Conservation (phyloP, 2,329 filamentous ascomycete species). For the Penicillium sp. region DNA sequence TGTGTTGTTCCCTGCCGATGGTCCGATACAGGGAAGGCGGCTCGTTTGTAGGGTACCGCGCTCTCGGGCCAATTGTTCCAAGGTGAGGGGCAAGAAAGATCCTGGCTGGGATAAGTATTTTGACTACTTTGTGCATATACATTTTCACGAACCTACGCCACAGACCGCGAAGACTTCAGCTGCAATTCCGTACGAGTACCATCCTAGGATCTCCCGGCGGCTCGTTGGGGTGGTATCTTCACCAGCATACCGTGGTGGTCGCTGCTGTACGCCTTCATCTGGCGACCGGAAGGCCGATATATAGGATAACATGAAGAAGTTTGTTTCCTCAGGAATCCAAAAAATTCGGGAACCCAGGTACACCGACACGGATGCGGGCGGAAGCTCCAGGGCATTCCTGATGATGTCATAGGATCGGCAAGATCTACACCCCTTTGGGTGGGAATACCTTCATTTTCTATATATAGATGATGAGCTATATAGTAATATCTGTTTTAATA, state of each 20-base stretch:
- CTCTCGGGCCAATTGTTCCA: conserved; percentile 87
- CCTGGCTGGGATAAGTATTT: conserved; percentile 47
- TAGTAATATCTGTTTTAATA: too few species aligned
- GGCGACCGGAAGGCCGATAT: conserved; percentile 18
- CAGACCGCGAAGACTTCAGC: conserved; percentile 93
- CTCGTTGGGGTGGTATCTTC: conserved; percentile 85
- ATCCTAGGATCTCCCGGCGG: conserved; percentile 75
- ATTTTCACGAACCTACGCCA: conserved; percentile 56
- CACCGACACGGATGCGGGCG: conserved; percentile 9
- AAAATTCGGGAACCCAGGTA: not conserved
- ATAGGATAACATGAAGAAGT: conserved; percentile 18
- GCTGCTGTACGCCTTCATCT: conserved; percentile 22
- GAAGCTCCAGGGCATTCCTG: not conserved
- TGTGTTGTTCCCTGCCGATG: conserved; percentile 26
- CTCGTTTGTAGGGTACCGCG: conserved; percentile 71
- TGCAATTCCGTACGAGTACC: conserved; percentile 93
- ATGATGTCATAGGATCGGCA: conserved; percentile 9
- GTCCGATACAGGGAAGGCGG: conserved; percentile 31
- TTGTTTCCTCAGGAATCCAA: not conserved
- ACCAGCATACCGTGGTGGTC: conserved; percentile 63
- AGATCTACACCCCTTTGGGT: not conserved
- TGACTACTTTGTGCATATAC: not conserved
- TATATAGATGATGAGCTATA: too few species aligned
- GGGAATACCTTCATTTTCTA: not conserved
- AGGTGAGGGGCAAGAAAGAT: conserved; percentile 86